Evolutionary conservation across 345 rosid genomes (phyloP), one percentile per base, ranked within the genome.

Genomic region (Crucihimalaya himalaica): DNA sequence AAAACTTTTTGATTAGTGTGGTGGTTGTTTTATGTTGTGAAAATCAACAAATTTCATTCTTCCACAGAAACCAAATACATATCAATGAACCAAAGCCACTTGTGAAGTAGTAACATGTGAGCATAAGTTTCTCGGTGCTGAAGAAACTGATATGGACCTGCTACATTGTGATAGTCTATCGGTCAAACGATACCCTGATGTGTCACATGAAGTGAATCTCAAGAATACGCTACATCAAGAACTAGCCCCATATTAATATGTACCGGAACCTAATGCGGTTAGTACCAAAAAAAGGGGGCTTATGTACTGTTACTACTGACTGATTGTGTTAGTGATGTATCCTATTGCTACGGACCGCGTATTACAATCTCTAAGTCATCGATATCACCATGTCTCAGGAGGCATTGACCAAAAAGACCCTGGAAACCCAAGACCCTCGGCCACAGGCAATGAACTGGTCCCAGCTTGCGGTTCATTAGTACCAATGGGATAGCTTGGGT

Each of bases 381-480:
- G 46, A 74, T 51, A 28, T 74, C 63, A 75, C 62, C 68, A 59
- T 74, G 73, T 23, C 48, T 59, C 68, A 50, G 39, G 78, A 67
- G 78, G 73, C 68, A 59, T 40, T 59, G 68, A 67, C 63, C 68
- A 68, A 42, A 67, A 39, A 23, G 48, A 42, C 47, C 31, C 63
- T 1, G 52, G 21, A 29, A 16, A 6, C 19, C 55, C 63, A 29
- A 42, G 11, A 67, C 21, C 73, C 23, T 42, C 73, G 0, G 15
- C 35, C 67, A 67, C 55, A 2, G 65, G 65, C 15, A 25, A 42
- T 43, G 63, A 68, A 25, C 58, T 28, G 8, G 23, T 53, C 51
- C 39, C 69, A 23, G 13, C 57, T 68, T 53, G 70, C 1, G 70
- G 47, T 50, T 58, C 53, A 15, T 15, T 67, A 21, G 1, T 37